phyloP scores from a whole-genome alignment of 352 stramenopile genomes.

The Globisporangium echinulatum region DNA sequence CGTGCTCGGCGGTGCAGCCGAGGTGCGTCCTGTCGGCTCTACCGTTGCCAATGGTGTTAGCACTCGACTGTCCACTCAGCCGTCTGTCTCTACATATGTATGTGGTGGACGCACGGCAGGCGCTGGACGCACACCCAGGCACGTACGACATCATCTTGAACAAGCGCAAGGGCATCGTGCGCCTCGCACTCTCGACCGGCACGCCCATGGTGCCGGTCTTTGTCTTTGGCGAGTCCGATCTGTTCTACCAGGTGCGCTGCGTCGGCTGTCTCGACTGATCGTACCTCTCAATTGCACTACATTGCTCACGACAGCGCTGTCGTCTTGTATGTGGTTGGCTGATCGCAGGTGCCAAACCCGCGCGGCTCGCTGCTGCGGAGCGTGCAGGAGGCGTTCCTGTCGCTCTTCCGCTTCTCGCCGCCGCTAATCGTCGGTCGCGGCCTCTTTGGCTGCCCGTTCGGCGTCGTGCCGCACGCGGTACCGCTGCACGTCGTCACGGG shows the following conservation, averaged over 20 bases:
- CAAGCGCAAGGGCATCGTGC: constrained; percentile 58
- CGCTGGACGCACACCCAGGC: constrained; percentile 34
- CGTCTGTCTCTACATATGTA: no score
- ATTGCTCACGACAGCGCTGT: not conserved
- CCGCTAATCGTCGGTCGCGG: constrained; percentile 27
- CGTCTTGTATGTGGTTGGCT: no score
- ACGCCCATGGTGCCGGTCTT: constrained; percentile 61
- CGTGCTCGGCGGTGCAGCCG: constrained; percentile 37
- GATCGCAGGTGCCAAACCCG: constrained; percentile 30
- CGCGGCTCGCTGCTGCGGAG: constrained; percentile 25
- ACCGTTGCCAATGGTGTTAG: no score
- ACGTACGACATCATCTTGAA: constrained; percentile 54
- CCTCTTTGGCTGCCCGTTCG: constrained; percentile 20
- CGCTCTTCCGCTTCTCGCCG: constrained; percentile 34
- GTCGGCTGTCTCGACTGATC: not conserved
- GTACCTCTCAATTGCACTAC: not conserved
- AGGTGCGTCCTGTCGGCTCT: constrained; percentile 14
- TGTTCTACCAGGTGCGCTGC: constrained; percentile 31
- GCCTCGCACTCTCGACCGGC: constrained; percentile 49
- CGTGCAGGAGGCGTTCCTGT: constrained; percentile 31
- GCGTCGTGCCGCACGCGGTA: constrained; percentile 25
- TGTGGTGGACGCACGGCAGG: constrained; percentile 10
- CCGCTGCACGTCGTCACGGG: constrained; percentile 38
- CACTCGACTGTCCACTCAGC: no score
- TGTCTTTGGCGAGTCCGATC: constrained; percentile 57